phyloP scores from a whole-genome alignment of 345 rosid species.

The Kandelia obovata region DNA sequence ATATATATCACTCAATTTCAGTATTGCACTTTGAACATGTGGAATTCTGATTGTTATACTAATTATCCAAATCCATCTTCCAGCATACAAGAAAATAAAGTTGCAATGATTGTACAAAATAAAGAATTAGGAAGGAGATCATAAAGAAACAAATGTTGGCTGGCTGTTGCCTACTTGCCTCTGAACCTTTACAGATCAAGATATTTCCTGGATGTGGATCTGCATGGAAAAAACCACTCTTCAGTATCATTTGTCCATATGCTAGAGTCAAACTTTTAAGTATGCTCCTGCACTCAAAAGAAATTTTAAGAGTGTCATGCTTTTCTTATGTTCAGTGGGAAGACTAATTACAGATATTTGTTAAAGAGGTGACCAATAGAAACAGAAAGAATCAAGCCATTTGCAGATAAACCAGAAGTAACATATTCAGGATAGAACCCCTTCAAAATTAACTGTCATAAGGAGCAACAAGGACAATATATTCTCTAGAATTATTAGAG shows the following conservation, averaged over 20 bases:
- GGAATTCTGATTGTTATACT: not conserved
- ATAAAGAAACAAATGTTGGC: constrained; percentile 4
- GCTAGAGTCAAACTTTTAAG: constrained; percentile 75
- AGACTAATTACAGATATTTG: constrained; percentile 1
- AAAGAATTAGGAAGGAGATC: not conserved
- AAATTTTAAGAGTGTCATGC: constrained; percentile 12
- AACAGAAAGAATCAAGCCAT: not conserved
- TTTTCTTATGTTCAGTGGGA: not conserved
- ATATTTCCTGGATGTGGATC: constrained; percentile 99
- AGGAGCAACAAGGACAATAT: constrained; percentile 16
- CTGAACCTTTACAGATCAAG: constrained; percentile 78
- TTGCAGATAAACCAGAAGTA: not conserved
- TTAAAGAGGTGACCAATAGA: not conserved
- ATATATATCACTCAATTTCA: constrained; percentile 11
- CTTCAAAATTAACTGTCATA: not conserved
- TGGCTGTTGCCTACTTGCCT: constrained; percentile 50
- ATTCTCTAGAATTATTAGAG: constrained; percentile 43
- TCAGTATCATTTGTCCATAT: constrained; percentile 94
- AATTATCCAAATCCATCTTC: not conserved
- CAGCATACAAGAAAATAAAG: not conserved
- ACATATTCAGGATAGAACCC: not conserved
- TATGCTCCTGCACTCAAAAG: constrained; percentile 57
- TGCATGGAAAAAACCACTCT: constrained; percentile 94
- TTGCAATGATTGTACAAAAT: not conserved
- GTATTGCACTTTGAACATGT: constrained; percentile 6